Percentiles rank a stretch among this genome's conserved stretches.
Conservation (phyloP, 2,329 filamentous ascomycete species). For the Ceratocystis cacaofunesta region DNA sequence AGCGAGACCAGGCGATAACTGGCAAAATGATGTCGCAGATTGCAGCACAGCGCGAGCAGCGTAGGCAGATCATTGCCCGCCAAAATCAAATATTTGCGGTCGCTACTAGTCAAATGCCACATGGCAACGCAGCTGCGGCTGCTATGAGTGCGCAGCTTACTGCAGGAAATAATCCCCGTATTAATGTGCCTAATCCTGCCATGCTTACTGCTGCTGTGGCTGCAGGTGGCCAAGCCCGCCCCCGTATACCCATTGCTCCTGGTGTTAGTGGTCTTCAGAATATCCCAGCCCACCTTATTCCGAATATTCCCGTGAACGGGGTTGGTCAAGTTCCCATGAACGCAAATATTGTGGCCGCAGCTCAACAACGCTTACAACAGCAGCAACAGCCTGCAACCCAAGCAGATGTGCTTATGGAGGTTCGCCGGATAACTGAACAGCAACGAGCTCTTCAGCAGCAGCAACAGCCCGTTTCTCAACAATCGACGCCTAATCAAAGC, state of each 20-base stretch:
- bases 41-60: slow-evolving; percentile 42
- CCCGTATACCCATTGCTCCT: slow-evolving; percentile 40
- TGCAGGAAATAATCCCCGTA: background rate
- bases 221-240: slow-evolving; percentile 31
- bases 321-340: slow-evolving; percentile 59
- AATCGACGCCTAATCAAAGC: slow-evolving; percentile 21
- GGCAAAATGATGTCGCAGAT: slow-evolving; percentile 41
- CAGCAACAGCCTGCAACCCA: slow-evolving; percentile 35
- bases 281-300: slow-evolving; percentile 35
- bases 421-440: slow-evolving; percentile 51
- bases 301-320: slow-evolving; percentile 42
- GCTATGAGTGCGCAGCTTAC: slow-evolving; percentile 7
- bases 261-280: slow-evolving; percentile 36
- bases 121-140: background rate
- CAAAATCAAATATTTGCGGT: slow-evolving; percentile 11
- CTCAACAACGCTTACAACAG: slow-evolving; percentile 31
- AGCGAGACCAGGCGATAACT: slow-evolving; percentile 58
- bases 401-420: slow-evolving; percentile 44
- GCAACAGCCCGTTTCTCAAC: slow-evolving; percentile 24
- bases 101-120: background rate
- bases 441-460: slow-evolving; percentile 40
- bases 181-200: slow-evolving; percentile 9
- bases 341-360: slow-evolving; percentile 25
- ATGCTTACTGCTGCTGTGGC: slow-evolving; percentile 22
- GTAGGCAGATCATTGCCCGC: slow-evolving; percentile 20